phyloP scores from a whole-genome alignment of 805 yeast species.

The baker's yeast (Saccharomyces cerevisiae) region DNA sequence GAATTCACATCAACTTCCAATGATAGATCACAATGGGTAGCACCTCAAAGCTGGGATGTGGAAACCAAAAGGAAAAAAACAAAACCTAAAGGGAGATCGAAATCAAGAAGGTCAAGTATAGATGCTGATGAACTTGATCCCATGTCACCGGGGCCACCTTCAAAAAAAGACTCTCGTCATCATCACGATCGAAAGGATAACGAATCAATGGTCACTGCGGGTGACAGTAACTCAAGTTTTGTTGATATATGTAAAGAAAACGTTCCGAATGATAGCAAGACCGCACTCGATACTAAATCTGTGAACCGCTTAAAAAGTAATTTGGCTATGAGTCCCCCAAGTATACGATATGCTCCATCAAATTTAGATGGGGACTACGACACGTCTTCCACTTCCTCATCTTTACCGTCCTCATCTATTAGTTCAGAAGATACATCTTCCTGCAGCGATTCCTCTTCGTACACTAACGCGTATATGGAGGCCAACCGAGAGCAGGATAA shows the following conservation, averaged over 20 bases:
- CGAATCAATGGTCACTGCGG: slow-evolving; percentile 8
- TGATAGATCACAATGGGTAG: slow-evolving; percentile 35
- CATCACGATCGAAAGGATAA: slow-evolving; percentile 2
- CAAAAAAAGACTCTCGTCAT: slow-evolving; percentile 1
- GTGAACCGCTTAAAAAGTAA: background rate
- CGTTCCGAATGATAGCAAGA: background rate
- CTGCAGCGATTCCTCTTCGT: background rate
- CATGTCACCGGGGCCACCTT: background rate
- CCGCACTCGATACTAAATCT: background rate
- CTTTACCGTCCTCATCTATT: background rate
- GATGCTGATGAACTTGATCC: background rate
- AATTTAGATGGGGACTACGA: slow-evolving; percentile 1
- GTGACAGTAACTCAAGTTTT: background rate
- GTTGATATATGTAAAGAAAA: background rate
- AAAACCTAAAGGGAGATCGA: slow-evolving; percentile 7
- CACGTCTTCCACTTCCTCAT: slow-evolving; percentile 3
- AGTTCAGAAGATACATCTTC: background rate
- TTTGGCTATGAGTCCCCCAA: background rate
- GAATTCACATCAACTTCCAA: background rate
- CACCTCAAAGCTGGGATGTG: slow-evolving; percentile 60
- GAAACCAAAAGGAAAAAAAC: slow-evolving; percentile 25
- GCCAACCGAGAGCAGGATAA: background rate
- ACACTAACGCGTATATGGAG: background rate
- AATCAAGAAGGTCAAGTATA: slow-evolving; percentile 3
- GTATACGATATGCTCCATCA: background rate